Evolutionary conservation across 371 early-diverging fungal genomes (phyloP).

Genomic region (Apophysomyces elegans): DNA sequence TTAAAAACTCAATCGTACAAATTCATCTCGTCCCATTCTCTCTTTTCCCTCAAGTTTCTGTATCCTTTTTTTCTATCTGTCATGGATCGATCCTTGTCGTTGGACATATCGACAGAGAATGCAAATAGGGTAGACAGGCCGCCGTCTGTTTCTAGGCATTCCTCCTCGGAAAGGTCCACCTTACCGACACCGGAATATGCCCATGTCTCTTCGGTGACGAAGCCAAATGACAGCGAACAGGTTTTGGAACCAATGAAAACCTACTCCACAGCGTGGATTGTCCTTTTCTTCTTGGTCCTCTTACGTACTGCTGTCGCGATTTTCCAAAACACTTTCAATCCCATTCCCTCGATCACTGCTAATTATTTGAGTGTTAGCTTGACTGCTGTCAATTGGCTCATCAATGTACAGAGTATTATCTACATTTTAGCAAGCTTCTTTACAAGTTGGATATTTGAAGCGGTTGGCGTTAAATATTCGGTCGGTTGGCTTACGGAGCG

Average conservation of each 20-base stretch:
- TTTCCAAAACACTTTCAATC: conserved; percentile 45
- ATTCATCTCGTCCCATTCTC: neutral
- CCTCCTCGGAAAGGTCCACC: neutral
- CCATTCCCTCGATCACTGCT: conserved; percentile 44
- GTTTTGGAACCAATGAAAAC: conserved; percentile 20
- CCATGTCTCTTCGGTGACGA: neutral
- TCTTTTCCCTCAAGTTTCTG: neutral
- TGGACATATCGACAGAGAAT: neutral
- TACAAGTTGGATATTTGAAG: conserved; percentile 56
- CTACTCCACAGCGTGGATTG: conserved; percentile 43
- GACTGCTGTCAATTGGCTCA: conserved; percentile 43
- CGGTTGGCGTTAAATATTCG: conserved; percentile 49
- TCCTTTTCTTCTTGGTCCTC: conserved; percentile 36
- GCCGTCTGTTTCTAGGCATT: neutral
- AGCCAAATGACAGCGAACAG: neutral
- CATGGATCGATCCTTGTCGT: neutral
- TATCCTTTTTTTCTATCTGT: neutral
- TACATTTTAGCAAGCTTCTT: conserved; percentile 55
- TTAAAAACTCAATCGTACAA: neutral
- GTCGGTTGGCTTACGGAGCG: conserved; percentile 11
- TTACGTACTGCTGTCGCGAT: conserved; percentile 43
- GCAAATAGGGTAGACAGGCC: neutral
- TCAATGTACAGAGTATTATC: conserved; percentile 49
- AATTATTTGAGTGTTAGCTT: conserved; percentile 36
- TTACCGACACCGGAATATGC: neutral